Evolutionary conservation across 176 grass and related monocot genomes (phyloP).

Genomic region (Oryza longistaminata): DNA sequence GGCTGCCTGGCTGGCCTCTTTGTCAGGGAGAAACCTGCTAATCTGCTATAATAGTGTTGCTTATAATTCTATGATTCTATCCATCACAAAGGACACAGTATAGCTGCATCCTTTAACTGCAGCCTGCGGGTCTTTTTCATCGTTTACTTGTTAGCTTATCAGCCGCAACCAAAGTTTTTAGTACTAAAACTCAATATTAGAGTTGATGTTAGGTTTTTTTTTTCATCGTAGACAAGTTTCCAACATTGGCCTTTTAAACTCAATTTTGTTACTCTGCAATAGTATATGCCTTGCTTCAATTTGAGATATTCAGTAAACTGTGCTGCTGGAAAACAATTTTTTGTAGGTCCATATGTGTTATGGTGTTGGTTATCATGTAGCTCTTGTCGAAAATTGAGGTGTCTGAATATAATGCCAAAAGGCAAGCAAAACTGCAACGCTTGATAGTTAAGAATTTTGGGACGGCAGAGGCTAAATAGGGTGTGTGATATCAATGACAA

Average conservation of each 20-base stretch:
- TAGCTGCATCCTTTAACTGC: slow-evolving; percentile 32
- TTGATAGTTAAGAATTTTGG: slow-evolving; percentile 27
- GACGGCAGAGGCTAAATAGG: slow-evolving; percentile 13
- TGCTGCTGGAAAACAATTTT: slow-evolving; percentile 30
- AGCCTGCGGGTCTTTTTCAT: slow-evolving; percentile 23
- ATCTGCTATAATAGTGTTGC: neutral
- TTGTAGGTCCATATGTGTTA: slow-evolving; percentile 10
- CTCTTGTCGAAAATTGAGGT: neutral
- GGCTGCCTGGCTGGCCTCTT: neutral
- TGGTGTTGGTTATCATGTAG: neutral
- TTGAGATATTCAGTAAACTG: neutral
- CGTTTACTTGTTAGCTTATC: too few species aligned
- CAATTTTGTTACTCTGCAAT: neutral
- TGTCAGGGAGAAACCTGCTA: neutral
- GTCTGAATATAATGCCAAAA: slow-evolving; percentile 12
- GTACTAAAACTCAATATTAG: too few species aligned
- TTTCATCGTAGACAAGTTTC: too few species aligned
- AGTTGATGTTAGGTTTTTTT: too few species aligned
- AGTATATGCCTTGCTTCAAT: slow-evolving; percentile 49
- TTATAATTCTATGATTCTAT: neutral
- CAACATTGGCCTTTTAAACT: too few species aligned
- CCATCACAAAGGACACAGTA: neutral
- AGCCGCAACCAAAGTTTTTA: too few species aligned
- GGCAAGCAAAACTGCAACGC: neutral
- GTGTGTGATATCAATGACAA: slow-evolving; percentile 23